Evolutionary conservation across 768 basidiomycete genomes (phyloP).

Genomic region (Leccinum longicurvipes): DNA sequence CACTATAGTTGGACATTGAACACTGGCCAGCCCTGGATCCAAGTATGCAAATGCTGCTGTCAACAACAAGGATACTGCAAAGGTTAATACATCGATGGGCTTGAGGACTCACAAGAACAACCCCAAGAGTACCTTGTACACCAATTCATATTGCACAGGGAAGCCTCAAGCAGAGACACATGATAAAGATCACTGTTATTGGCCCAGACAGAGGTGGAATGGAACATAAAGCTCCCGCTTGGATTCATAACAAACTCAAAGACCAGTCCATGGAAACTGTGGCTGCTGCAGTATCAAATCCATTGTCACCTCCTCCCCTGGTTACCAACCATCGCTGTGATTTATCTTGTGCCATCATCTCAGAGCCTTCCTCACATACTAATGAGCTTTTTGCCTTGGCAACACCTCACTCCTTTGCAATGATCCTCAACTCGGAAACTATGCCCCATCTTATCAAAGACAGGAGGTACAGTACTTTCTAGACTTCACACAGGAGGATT

Average conservation of each 20-base stretch:
- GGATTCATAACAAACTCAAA: neutral
- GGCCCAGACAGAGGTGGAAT: neutral
- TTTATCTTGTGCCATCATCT: no score
- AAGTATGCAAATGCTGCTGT: neutral
- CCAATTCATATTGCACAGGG: neutral
- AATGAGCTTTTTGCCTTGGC: neutral
- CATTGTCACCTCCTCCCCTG: no score
- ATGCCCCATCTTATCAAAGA: neutral
- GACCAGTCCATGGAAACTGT: neutral
- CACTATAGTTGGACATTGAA: neutral
- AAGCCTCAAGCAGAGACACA: neutral
- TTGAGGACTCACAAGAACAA: neutral
- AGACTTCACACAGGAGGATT: neutral
- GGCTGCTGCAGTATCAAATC: no score
- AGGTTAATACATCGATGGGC: neutral
- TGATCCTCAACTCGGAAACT: neutral
- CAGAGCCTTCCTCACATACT: neutral
- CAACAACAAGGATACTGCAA: fast-evolving
- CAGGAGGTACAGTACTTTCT: neutral
- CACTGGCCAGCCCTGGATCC: neutral
- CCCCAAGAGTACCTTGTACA: neutral
- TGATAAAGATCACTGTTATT: neutral
- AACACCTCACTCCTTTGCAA: neutral
- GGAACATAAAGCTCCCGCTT: neutral
- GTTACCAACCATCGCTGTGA: neutral